These are phyloP conservation scores for Aureobasidium sp. DNA, from an alignment of 2,329 filamentous ascomycete species.

Conservation along the genomic window DNA sequence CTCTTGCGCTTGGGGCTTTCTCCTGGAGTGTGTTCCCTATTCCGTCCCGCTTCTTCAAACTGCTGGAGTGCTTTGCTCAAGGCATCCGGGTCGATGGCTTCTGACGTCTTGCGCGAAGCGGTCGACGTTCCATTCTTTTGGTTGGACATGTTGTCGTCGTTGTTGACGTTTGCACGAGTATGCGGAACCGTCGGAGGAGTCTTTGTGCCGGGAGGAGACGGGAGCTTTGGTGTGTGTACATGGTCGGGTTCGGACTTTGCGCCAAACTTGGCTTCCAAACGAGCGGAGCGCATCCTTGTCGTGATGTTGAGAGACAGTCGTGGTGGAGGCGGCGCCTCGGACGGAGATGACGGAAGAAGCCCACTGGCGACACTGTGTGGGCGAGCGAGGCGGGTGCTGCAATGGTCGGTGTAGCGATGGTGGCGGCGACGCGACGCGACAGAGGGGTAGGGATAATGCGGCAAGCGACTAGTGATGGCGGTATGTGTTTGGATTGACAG, in stretches of 20 bases:
- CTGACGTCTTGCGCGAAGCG: slow-evolving; percentile 32
- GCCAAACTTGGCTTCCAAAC: slow-evolving; percentile 11
- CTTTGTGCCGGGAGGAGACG: slow-evolving; percentile 50
- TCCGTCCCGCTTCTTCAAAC: slow-evolving; percentile 50
- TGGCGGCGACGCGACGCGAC: slow-evolving; percentile 1
- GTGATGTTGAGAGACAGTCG: not conserved
- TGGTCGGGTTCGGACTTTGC: slow-evolving; percentile 21
- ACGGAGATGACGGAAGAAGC: not conserved
- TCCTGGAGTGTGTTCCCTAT: slow-evolving; percentile 52
- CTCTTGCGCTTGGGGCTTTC: slow-evolving; percentile 61
- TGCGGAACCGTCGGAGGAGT: slow-evolving; percentile 49
- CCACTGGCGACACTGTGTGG: not conserved
- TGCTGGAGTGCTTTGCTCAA: slow-evolving; percentile 53
- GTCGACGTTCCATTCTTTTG: slow-evolving; percentile 17
- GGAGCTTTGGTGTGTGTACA: slow-evolving; percentile 36
- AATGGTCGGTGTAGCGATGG: not conserved
- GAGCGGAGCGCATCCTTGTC: slow-evolving; percentile 4
- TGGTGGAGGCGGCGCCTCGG: slow-evolving; percentile 4
- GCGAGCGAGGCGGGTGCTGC: not conserved
- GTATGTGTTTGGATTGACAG: slow-evolving; percentile 11
- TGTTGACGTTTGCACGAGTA: slow-evolving; percentile 29
- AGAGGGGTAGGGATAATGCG: not conserved
- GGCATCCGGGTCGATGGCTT: slow-evolving; percentile 50
- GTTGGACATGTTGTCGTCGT: not conserved
- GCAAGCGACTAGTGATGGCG: not conserved